Base-by-base conservation (phyloP, 345 rosid genomes). In the Orychophragmus violaceus region DNA sequence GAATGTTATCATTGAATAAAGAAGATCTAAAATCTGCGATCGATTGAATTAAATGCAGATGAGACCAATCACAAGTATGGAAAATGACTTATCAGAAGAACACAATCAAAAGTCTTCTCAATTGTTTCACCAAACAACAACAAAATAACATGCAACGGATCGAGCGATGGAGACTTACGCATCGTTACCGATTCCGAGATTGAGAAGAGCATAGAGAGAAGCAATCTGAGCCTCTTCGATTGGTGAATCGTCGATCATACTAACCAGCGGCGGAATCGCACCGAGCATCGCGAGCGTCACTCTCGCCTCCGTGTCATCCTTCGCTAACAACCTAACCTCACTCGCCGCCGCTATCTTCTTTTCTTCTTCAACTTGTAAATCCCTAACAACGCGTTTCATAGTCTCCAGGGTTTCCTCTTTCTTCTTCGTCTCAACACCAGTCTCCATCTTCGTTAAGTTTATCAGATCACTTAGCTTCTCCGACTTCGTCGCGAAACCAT, bases 151-250 rank as follows among this genome's bases (percentile, higher is more conserved):
- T n/a, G n/a, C n/a, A n/a, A n/a, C n/a, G n/a, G n/a, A n/a, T n/a
- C n/a, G n/a, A n/a, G n/a, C n/a, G n/a, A n/a, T n/a, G 35, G 33
- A 35, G 39, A 83, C 95, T 84, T 66, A 90, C 98, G 30, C 70
- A 54, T 86, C 98, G 17, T 88, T 93, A 46, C 91, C 96, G 76
- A 93, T 90, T 33, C 91, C 96, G 16, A 93, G 89, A 76, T 93
- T 93, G 42, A 93, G 96, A 64, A 93, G 72, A 27, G 97, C 90
- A 16, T 93, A 93, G 41, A 93, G 89, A 0, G 96, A 74, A 33
- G 88, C 80, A 63, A 86, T 79, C 74, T 68, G 90, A 12, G 85
- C 62, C 19, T 82, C 50, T 33, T 72, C 76, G 14, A 45, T 54
- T 17, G 1, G 16, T 7, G 63, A 54, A 23, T 68, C 74, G 39